Base-by-base conservation (phyloP, 2,329 filamentous ascomycete species). In the Tolypocladium album region DNA sequence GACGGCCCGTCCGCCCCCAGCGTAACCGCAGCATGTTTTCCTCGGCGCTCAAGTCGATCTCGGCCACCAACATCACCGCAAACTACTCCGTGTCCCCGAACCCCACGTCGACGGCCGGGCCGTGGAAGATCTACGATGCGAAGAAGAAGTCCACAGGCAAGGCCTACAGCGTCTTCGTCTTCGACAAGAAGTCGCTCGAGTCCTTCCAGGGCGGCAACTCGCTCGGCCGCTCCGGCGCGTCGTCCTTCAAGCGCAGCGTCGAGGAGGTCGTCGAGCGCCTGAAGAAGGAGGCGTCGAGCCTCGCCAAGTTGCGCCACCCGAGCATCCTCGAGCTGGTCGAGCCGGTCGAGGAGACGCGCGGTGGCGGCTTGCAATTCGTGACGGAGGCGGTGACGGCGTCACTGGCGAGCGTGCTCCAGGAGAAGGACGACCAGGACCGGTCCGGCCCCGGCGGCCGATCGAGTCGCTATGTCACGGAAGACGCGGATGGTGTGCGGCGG, bases 101-200 rank as follows among this genome's bases (percentile, higher is more conserved):
- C 61, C 84, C 89, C 13, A 88, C 85, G n/a, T 89, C 91, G 58
- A 85, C 85, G 58, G 90, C 92, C 20, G 94, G 94, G 22, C 90
- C 92, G 61, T 99, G 94, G 94, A 96, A 92, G 78, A 94, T 99
- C 69, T 93, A 93, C 81, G 92, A 97, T 77, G 92, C 90, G 61
- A 97, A 96, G 79, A 95, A 95, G 78, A 97, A 97, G 76, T 91
- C 89, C 38, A 96, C 92, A 0, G 90, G 90, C 65, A 96, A 94
- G 72, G 75, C 87, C 9, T 94, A 88, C 59, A 97, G 92, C 20
- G 87, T 97, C 66, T 99, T 97, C 69, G 87, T 97, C 65, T 97
- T 97, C 72, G 94, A 99, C 65, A 88, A 86, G 71, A 96, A 95
- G 75, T 84, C 85, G 0, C 78, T 99, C 59, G 92, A 97, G 61